Conservation (phyloP, 352 stramenopile genomes). For the Pythium coloratum region DNA sequence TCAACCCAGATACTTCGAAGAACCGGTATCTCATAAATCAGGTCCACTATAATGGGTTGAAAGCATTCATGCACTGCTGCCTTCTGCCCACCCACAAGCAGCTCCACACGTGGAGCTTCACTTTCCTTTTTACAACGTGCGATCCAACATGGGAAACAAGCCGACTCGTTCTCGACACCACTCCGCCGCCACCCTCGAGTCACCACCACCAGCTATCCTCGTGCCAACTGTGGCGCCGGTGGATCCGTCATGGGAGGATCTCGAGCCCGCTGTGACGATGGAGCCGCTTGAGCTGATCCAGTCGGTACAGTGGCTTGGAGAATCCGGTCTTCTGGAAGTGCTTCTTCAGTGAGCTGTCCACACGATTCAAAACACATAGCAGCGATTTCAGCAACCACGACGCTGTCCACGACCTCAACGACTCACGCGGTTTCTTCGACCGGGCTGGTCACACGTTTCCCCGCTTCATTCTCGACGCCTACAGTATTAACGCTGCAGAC, state of each 20-base stretch:
- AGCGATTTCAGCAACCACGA: background rate
- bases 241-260: background rate
- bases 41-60: too few relatives aligned
- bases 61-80: too few relatives aligned
- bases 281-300: background rate
- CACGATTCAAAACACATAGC: background rate
- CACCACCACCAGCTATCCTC: too few relatives aligned
- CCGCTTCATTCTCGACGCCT: background rate
- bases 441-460: background rate
- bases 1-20: too few relatives aligned
- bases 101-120: too few relatives aligned
- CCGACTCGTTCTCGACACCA: too few relatives aligned
- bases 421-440: background rate
- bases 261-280: background rate
- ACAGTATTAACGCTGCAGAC: background rate
- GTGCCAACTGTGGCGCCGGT: too few relatives aligned
- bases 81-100: too few relatives aligned
- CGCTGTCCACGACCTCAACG: background rate
- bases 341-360: slow-evolving; percentile 2
- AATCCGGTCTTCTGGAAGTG: slow-evolving; percentile 4
- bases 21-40: too few relatives aligned
- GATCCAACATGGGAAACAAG: too few relatives aligned
- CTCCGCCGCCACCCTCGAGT: too few relatives aligned
- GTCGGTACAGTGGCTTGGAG: background rate
- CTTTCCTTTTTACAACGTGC: too few relatives aligned